These are phyloP conservation scores for Pythium angustatum DNA, from an alignment of 352 stramenopile species.

Conservation along the genomic window DNA sequence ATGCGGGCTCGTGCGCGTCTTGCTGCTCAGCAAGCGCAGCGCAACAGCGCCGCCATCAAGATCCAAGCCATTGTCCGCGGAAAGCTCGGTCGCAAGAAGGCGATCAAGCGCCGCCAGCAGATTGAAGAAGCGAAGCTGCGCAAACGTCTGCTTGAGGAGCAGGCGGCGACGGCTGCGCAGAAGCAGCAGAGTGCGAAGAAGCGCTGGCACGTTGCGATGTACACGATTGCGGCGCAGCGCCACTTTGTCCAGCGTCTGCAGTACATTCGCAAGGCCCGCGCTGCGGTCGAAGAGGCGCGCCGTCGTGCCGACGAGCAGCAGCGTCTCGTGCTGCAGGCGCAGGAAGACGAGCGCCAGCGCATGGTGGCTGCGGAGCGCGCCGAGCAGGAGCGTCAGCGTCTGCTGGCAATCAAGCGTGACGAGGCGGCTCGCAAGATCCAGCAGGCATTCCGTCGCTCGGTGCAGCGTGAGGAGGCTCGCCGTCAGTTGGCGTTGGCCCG, in stretches of 20 bases:
- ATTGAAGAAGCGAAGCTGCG: constrained; percentile 78
- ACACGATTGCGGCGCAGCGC: constrained; percentile 67
- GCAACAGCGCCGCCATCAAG: constrained; percentile 47
- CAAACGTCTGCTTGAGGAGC: constrained; percentile 74
- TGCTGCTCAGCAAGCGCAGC: constrained; percentile 19
- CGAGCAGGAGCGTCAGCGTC: constrained; percentile 63
- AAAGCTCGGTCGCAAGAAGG: constrained; percentile 76
- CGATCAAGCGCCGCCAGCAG: constrained; percentile 58
- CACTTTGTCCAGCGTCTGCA: constrained; percentile 81
- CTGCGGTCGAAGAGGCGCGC: constrained; percentile 79
- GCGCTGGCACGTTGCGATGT: constrained; percentile 76
- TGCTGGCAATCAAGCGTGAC: constrained; percentile 53
- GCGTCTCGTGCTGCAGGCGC: constrained; percentile 51
- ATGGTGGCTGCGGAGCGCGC: constrained; percentile 59
- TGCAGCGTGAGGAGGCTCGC: constrained; percentile 71
- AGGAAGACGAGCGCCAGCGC: constrained; percentile 72
- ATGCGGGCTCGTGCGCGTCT: constrained; percentile 52
- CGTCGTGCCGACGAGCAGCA: constrained; percentile 72
- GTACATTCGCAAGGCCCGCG: constrained; percentile 75
- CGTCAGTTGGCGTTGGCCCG: constrained; percentile 63
- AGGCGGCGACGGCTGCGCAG: constrained; percentile 53
- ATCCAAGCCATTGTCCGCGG: constrained; percentile 85
- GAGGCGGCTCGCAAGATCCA: constrained; percentile 69
- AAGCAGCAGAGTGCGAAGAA: constrained; percentile 82
- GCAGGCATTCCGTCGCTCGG: constrained; percentile 61